These are phyloP conservation scores for Colletotrichum simmondsii DNA, from an alignment of 2,329 filamentous ascomycete species.

Conservation along the genomic window DNA sequence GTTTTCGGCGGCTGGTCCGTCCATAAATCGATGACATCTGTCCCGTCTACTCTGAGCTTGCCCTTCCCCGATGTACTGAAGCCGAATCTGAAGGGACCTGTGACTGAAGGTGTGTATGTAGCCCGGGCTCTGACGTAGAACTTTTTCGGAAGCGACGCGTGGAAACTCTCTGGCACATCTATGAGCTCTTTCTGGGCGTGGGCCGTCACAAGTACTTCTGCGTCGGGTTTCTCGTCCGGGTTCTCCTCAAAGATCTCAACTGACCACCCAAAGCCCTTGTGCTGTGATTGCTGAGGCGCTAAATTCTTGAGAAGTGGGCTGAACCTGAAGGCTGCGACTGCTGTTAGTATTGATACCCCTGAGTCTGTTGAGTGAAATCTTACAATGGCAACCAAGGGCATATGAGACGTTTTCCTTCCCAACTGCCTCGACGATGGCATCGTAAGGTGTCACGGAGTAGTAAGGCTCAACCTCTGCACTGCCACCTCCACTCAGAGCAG, in stretches of 20 bases:
- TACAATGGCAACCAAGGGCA: slow-evolving; percentile 68
- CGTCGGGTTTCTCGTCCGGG: slow-evolving; percentile 13
- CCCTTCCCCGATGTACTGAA: slow-evolving; percentile 39
- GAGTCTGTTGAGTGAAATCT: neutral
- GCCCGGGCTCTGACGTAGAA: slow-evolving; percentile 32
- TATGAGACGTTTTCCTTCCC: slow-evolving; percentile 52
- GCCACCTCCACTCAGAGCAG: slow-evolving; percentile 63
- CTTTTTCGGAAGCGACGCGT: slow-evolving; percentile 25
- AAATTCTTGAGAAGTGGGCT: slow-evolving; percentile 28
- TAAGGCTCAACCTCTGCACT: slow-evolving; percentile 70
- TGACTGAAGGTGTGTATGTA: slow-evolving; percentile 11
- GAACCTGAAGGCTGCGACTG: slow-evolving; percentile 29
- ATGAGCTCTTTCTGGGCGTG: slow-evolving; percentile 32
- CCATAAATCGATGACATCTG: slow-evolving; percentile 40
- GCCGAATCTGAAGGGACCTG: slow-evolving; percentile 25
- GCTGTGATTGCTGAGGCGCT: neutral
- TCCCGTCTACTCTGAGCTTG: slow-evolving; percentile 39
- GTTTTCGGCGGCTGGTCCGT: slow-evolving; percentile 30
- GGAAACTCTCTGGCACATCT: slow-evolving; percentile 32
- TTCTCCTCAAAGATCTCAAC: slow-evolving; percentile 31
- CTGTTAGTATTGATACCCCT: neutral
- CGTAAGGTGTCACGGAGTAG: slow-evolving; percentile 77
- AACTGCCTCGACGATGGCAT: slow-evolving; percentile 67
- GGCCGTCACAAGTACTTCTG: slow-evolving; percentile 12
- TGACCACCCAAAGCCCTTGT: slow-evolving; percentile 28